Evolutionary conservation across 257 asterid species (phyloP).

Genomic region (Fraxinus americana): DNA sequence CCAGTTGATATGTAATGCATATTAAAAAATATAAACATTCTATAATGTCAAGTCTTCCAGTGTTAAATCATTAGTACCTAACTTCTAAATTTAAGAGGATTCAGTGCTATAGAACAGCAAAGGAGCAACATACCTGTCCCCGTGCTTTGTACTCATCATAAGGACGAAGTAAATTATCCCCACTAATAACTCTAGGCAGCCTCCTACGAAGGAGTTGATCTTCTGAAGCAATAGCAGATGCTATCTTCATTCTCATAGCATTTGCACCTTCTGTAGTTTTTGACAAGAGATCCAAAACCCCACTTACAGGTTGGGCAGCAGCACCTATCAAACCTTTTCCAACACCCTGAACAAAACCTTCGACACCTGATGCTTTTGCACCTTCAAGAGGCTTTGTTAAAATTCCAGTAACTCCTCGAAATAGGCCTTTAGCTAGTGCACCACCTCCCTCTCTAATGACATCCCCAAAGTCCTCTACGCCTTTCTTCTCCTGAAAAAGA

Average conservation of each 20-base stretch:
- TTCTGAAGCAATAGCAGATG: conserved; percentile 94
- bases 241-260: conserved; percentile 97
- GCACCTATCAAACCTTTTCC: conserved; percentile 98
- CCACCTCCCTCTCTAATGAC: conserved; percentile 99
- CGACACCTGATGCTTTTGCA: conserved; percentile 99
- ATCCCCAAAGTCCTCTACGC: conserved; percentile 96
- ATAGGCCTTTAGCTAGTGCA: conserved; percentile 94
- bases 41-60: conserved; percentile 16
- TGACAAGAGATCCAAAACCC: conserved; percentile 92
- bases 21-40: neutral
- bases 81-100: neutral
- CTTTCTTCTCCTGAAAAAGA: conserved; percentile 78
- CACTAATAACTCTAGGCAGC: conserved; percentile 92
- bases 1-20: neutral
- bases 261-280: conserved; percentile 99
- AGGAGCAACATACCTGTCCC: conserved; percentile 75
- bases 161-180: conserved; percentile 92
- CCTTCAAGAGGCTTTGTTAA: conserved; percentile 99
- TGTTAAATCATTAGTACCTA: conserved; percentile 5
- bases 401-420: conserved; percentile 97
- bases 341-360: conserved; percentile 99
- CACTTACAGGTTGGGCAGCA: conserved; percentile 99
- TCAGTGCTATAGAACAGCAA: conserved; percentile 15
- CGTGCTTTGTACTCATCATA: conserved; percentile 87
- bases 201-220: conserved; percentile 93